These are phyloP conservation scores for Melastoma malabathricum DNA, from an alignment of 345 rosid species.

Conservation along the genomic window DNA sequence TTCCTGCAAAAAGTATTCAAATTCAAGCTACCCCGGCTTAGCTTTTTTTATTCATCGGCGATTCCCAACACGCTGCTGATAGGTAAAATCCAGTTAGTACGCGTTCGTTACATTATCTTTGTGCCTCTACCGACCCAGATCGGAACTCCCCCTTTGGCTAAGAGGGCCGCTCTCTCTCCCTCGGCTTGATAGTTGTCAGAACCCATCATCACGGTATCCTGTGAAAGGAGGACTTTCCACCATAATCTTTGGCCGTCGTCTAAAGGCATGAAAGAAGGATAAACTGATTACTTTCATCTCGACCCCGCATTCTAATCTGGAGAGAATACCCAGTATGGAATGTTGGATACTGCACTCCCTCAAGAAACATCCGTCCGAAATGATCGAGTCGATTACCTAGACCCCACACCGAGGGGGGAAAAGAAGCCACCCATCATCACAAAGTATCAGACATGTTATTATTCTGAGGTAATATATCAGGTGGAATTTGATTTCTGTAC, in stretches of 20 bases:
- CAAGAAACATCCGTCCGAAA: constrained; percentile 80
- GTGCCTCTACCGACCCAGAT: constrained; percentile 58
- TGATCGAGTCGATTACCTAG: constrained; percentile 53
- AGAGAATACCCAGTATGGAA: constrained; percentile 62
- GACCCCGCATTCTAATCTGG: constrained; percentile 73
- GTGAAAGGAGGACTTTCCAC: not conserved
- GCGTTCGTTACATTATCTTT: constrained; percentile 32
- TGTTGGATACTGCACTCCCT: constrained; percentile 65
- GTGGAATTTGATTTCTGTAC: constrained; percentile 20
- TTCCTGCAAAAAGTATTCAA: constrained; percentile 27
- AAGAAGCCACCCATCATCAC: no score
- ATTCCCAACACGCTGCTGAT: no score
- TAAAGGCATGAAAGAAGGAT: not conserved
- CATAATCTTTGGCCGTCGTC: not conserved
- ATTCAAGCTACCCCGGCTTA: no score
- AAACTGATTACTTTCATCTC: constrained; percentile 42
- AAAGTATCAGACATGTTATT: not conserved
- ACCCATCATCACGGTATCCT: constrained; percentile 92
- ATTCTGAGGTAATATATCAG: not conserved
- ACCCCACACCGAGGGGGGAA: no score
- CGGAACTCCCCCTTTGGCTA: constrained; percentile 58
- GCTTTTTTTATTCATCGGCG: no score
- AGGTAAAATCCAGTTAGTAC: no score
- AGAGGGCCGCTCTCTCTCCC: constrained; percentile 41
- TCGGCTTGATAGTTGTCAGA: constrained; percentile 76